Conservation (phyloP, 768 basidiomycete species). For the Clitopilus hobsonii region DNA sequence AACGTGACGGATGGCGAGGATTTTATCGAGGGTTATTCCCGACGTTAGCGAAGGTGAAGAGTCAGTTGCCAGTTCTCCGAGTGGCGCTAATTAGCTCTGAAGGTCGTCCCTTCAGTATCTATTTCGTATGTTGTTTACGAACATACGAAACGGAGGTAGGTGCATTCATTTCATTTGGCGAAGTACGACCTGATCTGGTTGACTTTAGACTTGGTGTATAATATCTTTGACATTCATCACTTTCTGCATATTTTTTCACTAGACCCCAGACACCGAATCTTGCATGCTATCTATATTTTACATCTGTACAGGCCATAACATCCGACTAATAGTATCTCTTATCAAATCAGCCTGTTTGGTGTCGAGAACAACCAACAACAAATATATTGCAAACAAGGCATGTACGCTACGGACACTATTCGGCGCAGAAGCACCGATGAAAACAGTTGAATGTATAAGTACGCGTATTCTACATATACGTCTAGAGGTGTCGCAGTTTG, state of each 20-base stretch:
- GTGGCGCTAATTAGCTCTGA: conserved; percentile 4
- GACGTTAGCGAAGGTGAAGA: conserved; percentile 80
- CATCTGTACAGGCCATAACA: neutral
- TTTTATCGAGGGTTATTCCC: conserved; percentile 93
- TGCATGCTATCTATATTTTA: conserved; percentile 2
- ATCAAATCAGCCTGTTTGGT: neutral
- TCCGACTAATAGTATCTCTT: neutral
- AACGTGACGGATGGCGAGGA: conserved; percentile 86
- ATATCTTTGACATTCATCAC: conserved; percentile 17
- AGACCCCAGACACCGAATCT: conserved; percentile 5
- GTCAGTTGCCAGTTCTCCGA: neutral
- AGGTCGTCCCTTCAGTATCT: conserved; percentile 95
- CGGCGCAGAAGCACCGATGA: neutral
- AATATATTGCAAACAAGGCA: neutral
- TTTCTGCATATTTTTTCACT: conserved; percentile 6
- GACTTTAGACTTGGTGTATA: conserved; percentile 57
- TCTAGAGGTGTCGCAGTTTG: neutral
- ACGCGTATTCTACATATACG: neutral
- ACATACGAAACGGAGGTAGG: conserved; percentile 74
- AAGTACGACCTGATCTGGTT: conserved; percentile 8
- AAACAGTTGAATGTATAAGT: neutral
- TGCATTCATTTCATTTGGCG: conserved; percentile 9
- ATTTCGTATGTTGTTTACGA: conserved; percentile 97
- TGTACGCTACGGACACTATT: neutral
- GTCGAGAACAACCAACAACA: neutral